Percentiles rank a stretch among this genome's conserved stretches.
Evolutionary conservation across 805 yeast genomes (phyloP).

Genomic region (Kazachstania viticola): DNA sequence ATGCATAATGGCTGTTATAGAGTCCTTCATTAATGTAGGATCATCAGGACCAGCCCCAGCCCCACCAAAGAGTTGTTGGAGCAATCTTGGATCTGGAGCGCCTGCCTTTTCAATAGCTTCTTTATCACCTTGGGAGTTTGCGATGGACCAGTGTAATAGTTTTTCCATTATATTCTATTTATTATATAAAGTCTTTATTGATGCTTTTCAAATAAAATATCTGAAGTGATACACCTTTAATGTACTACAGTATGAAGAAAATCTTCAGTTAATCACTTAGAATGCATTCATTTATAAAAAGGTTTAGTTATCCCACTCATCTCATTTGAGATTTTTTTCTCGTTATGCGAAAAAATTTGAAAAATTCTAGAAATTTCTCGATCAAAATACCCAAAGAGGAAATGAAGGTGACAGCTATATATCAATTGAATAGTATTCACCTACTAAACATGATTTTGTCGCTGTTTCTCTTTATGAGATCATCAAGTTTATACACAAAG

Average conservation of each 20-base stretch:
- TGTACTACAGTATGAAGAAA: too few species aligned
- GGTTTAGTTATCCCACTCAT: background rate
- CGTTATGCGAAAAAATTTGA: background rate
- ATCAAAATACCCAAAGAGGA: background rate
- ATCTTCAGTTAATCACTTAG: too few species aligned
- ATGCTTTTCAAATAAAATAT: too few species aligned
- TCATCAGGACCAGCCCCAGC: slow-evolving; percentile 79
- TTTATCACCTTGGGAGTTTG: slow-evolving; percentile 61
- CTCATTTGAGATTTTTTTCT: background rate
- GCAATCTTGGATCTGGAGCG: slow-evolving; percentile 64
- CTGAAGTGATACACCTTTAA: too few species aligned
- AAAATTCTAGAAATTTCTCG: slow-evolving; percentile 2
- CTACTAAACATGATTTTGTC: too few species aligned
- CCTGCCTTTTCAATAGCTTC: slow-evolving; percentile 55
- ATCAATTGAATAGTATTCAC: too few species aligned
- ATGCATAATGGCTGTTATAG: slow-evolving; percentile 47
- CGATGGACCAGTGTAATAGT: slow-evolving; percentile 82
- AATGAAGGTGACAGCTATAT: too few species aligned
- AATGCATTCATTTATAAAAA: too few species aligned
- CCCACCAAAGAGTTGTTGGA: slow-evolving; percentile 67
- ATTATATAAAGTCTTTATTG: too few species aligned
- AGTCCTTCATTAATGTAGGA: slow-evolving; percentile 74
- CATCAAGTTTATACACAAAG: slow-evolving; percentile 55
- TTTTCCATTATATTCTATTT: slow-evolving; percentile 90
- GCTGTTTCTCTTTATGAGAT: slow-evolving; percentile 20